Conservation (phyloP, 2,329 filamentous ascomycete species). For the Clonostachys byssicola region DNA sequence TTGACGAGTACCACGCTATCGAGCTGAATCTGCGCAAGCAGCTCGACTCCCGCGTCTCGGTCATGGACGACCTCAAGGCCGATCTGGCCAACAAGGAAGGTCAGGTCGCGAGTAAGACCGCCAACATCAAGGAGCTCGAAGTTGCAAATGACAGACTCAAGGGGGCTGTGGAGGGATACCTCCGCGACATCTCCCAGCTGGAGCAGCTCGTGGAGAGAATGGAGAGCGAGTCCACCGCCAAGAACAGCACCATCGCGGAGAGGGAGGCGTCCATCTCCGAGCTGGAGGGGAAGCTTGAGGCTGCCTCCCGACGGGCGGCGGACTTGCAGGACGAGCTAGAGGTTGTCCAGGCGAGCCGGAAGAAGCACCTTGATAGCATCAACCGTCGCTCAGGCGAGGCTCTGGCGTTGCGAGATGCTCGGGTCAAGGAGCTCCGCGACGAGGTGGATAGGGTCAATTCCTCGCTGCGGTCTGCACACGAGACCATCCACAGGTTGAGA, state of each 20-base stretch:
- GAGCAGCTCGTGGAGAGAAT: slow-evolving; percentile 45
- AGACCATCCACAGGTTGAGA: slow-evolving; percentile 36
- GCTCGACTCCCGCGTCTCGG: slow-evolving; percentile 45
- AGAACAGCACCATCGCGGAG: slow-evolving; percentile 18
- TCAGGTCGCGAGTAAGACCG: slow-evolving; percentile 24
- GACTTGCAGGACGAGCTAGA: slow-evolving; percentile 32
- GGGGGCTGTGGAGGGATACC: slow-evolving; percentile 46
- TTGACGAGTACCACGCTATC: slow-evolving; percentile 57
- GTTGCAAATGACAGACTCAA: slow-evolving; percentile 44
- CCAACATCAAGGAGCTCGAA: slow-evolving; percentile 43
- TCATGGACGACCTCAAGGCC: slow-evolving; percentile 40
- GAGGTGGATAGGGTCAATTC: slow-evolving; percentile 44
- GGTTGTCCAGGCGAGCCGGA: slow-evolving; percentile 25
- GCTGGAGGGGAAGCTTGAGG: slow-evolving; percentile 38
- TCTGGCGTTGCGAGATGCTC: slow-evolving; percentile 45
- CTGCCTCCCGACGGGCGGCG: slow-evolving; percentile 30
- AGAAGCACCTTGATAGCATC: slow-evolving; percentile 22
- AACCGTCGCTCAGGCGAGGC: slow-evolving; percentile 37
- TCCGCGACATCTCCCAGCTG: slow-evolving; percentile 47
- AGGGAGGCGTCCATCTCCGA: slow-evolving; percentile 30
- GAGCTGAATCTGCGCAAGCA: slow-evolving; percentile 53
- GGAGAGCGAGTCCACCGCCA: slow-evolving; percentile 27
- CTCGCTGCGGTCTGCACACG: slow-evolving; percentile 40
- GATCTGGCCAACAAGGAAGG: slow-evolving; percentile 31
- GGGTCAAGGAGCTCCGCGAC: slow-evolving; percentile 39